These are phyloP conservation scores for Pseudocercospora vitis DNA, from an alignment of 2,329 filamentous ascomycete species.

Conservation along the genomic window DNA sequence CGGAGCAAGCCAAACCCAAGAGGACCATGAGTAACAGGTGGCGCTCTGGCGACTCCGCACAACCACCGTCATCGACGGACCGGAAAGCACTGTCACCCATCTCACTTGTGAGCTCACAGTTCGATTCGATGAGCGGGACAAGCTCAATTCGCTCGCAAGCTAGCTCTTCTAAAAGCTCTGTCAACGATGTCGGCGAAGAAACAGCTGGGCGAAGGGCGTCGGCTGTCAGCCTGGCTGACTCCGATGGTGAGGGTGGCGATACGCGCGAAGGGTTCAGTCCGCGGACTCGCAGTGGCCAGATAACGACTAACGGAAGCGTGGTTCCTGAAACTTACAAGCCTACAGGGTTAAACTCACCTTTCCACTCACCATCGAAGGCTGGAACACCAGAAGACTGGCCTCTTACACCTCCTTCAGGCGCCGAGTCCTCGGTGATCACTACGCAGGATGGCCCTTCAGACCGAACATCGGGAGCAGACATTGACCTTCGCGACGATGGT, in stretches of 20 bases:
- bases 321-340: conserved; percentile 13
- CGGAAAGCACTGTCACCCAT: conserved; percentile 16
- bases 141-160: conserved; percentile 12
- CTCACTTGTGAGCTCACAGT: conserved; percentile 13
- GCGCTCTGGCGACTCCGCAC: too few species aligned
- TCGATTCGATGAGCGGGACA: conserved; percentile 7
- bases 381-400: conserved; percentile 30
- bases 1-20: conserved; percentile 26
- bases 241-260: not conserved
- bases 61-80: too few species aligned
- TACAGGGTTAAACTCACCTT: conserved; percentile 15
- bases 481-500: not conserved
- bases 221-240: too few species aligned
- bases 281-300: not conserved
- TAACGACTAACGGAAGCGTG: not conserved
- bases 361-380: conserved; percentile 11
- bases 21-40: conserved; percentile 14
- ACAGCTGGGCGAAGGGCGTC: not conserved
- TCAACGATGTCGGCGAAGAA: not conserved
- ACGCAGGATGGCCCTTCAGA: not conserved
- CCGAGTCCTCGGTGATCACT: conserved; percentile 4
- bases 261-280: not conserved
- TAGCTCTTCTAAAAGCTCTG: conserved; percentile 12
- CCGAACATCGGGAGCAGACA: not conserved
- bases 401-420: conserved; percentile 13